A percentile compares a stretch with the other conserved stretches of the same genome.
Conservation (phyloP, 306 rosid species). For the Trifolium subterraneum region DNA sequence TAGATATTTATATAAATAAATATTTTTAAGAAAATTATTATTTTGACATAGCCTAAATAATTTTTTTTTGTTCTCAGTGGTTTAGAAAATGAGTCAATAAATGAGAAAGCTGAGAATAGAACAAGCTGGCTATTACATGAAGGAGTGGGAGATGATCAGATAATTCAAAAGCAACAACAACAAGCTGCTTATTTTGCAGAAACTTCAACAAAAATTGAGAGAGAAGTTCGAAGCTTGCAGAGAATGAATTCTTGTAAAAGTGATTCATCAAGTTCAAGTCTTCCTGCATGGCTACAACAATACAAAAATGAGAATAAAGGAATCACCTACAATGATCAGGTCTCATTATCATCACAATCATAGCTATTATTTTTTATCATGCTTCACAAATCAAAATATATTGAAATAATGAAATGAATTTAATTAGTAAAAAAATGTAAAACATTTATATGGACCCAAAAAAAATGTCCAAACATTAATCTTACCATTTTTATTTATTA, state of each 20-base stretch:
- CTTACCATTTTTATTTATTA: no score
- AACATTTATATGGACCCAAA: no score
- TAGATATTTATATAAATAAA: neutral
- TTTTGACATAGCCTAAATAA: neutral
- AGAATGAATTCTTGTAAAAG: constrained; percentile 53
- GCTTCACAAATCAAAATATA: neutral
- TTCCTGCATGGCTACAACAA: constrained; percentile 99
- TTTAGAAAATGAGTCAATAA: constrained; percentile 54
- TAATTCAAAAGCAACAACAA: constrained; percentile 45
- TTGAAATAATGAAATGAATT: neutral
- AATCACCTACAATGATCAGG: constrained; percentile 65
- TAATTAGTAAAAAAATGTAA: no score
- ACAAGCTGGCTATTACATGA: constrained; percentile 53
- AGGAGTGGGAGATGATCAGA: constrained; percentile 42
- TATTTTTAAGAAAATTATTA: no score
- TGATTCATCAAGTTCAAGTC: constrained; percentile 68
- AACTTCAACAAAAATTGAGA: constrained; percentile 61
- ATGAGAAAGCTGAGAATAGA: constrained; percentile 59
- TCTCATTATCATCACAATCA: constrained; percentile 39
- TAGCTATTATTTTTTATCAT: constrained; percentile 1
- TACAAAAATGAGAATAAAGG: constrained; percentile 70
- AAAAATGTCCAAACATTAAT: no score
- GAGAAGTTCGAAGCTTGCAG: constrained; percentile 65
- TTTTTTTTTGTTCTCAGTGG: constrained; percentile 55
- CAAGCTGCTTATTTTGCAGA: constrained; percentile 50